Evolutionary conservation across 2,329 filamentous ascomycete species (phyloP).

Genomic region (Nectriaceae sp.): DNA sequence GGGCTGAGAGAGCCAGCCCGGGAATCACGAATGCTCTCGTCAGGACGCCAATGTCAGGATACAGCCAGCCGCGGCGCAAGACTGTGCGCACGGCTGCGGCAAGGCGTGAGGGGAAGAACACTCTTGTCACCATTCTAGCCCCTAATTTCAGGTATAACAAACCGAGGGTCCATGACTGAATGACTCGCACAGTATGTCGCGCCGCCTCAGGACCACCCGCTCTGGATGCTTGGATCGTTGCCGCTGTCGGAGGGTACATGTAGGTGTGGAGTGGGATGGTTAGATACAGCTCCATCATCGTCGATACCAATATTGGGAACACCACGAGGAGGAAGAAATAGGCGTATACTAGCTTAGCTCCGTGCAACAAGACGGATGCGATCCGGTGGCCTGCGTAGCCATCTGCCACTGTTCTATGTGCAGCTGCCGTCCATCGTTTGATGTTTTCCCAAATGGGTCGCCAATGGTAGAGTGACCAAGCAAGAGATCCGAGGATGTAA

Average conservation of each 20-base stretch:
- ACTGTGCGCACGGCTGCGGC: slow-evolving; percentile 75
- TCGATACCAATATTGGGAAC: slow-evolving; percentile 77
- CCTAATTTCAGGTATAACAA: slow-evolving; percentile 86
- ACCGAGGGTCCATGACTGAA: slow-evolving; percentile 93
- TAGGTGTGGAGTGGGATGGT: slow-evolving; percentile 86
- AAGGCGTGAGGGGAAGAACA: slow-evolving; percentile 69
- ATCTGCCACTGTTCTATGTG: slow-evolving; percentile 22
- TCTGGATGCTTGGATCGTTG: slow-evolving; percentile 28
- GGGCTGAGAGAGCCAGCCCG: slow-evolving; percentile 58
- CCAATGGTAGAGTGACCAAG: slow-evolving; percentile 62
- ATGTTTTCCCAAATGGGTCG: slow-evolving; percentile 38
- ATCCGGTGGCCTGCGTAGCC: slow-evolving; percentile 27
- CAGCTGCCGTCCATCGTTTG: slow-evolving; percentile 30
- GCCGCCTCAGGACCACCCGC: slow-evolving; percentile 28
- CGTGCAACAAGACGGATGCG: slow-evolving; percentile 32
- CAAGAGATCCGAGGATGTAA: slow-evolving; percentile 71
- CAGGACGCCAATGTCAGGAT: slow-evolving; percentile 76
- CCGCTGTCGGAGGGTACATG: slow-evolving; percentile 48
- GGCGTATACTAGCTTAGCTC: slow-evolving; percentile 66
- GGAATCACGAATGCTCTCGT: slow-evolving; percentile 89
- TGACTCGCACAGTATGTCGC: slow-evolving; percentile 75
- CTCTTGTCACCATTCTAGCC: slow-evolving; percentile 66
- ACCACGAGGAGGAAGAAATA: slow-evolving; percentile 75
- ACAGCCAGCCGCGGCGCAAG: slow-evolving; percentile 72
- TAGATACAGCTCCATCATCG: slow-evolving; percentile 84